Conservation (phyloP, 2,329 filamentous ascomycete species). For the Epichloe gansuensis region DNA sequence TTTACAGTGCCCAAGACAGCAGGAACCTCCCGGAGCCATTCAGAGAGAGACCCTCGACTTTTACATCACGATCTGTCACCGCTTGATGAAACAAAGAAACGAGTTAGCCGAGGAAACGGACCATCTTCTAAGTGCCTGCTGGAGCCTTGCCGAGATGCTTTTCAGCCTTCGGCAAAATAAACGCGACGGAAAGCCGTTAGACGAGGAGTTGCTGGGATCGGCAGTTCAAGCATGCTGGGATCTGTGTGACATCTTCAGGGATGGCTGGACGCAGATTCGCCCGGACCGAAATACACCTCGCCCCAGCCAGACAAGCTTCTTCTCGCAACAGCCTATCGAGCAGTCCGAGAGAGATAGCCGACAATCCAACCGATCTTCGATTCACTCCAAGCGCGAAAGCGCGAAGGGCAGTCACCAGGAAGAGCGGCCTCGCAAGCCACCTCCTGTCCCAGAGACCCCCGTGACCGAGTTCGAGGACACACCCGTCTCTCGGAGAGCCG, state of each 20-base stretch:
- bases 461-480: conserved; percentile 94
- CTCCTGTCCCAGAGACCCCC: conserved; percentile 67
- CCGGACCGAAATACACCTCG: conserved; percentile 78
- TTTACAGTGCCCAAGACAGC: conserved; percentile 81
- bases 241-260: conserved; percentile 81
- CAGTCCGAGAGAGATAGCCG: conserved; percentile 35
- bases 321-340: conserved; percentile 38
- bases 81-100: conserved; percentile 87
- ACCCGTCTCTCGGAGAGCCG: conserved; percentile 67
- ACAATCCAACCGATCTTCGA: conserved; percentile 37
- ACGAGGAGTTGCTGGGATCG: conserved; percentile 76
- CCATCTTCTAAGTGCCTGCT: conserved; percentile 72
- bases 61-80: conserved; percentile 85
- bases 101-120: conserved; percentile 73
- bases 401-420: conserved; percentile 33
- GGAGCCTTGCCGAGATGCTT: conserved; percentile 84
- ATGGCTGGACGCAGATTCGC: conserved; percentile 81
- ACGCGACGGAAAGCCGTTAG: conserved; percentile 57
- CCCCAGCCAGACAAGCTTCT: conserved; percentile 66
- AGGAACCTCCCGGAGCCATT: conserved; percentile 75
- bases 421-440: conserved; percentile 36
- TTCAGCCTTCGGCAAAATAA: conserved; percentile 80
- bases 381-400: conserved; percentile 41
- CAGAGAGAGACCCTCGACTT: conserved; percentile 85
- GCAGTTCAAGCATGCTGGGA: conserved; percentile 93